Base-by-base conservation (phyloP, 2,329 filamentous ascomycete species). In the Phialophora verrucosa region DNA sequence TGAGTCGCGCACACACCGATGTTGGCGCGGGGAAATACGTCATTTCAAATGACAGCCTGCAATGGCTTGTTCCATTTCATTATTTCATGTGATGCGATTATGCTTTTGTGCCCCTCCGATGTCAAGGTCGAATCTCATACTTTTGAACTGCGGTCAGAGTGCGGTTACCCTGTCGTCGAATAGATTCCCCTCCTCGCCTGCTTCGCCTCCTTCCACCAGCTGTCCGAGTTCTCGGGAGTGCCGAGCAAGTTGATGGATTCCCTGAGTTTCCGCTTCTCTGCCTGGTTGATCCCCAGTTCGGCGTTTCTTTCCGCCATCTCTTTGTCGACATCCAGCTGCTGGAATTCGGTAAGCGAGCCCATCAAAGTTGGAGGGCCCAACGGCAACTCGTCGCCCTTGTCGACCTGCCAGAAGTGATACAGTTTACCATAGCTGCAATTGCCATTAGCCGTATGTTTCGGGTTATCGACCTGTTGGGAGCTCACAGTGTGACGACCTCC, bases 361-460 rank as follows among this genome's bases (percentile, higher is more conserved):
- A 91, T 90, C 70, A 90, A 77, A 77, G 88, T 78, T 63, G 88
- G 87, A 68, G 78, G 75, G 0, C 88, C 88, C 69, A 90, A 74
- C 1, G 88, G 88, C 62, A 90, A 73, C 59, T 80, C 77, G 50
- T 68, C 42, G 23, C 66, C 66, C 5, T 85, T 82, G 78, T 96
- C 92, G 17, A 90, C 87, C 83, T 96, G 91, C 92, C 93, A 96
- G 50, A 95, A 82, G 76, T 96, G 92, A 76, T 90, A 95, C 0
- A 90, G 87, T 76, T 96, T 96, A 10, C 92, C 92, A 74, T 96
- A 96, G 2, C 95, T 76, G 0, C 27, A 5, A 55, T 20, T 20
- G 29, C n/a, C 4, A 20, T 31, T 55, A 55, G 25, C 27, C 5
- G 4, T n/a, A 29, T 20, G 8, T 7, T n/a, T 32, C 12, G 29